Evolutionary conservation across 2,329 filamentous ascomycete species (phyloP).

Genomic region (Fusarium torulosum): DNA sequence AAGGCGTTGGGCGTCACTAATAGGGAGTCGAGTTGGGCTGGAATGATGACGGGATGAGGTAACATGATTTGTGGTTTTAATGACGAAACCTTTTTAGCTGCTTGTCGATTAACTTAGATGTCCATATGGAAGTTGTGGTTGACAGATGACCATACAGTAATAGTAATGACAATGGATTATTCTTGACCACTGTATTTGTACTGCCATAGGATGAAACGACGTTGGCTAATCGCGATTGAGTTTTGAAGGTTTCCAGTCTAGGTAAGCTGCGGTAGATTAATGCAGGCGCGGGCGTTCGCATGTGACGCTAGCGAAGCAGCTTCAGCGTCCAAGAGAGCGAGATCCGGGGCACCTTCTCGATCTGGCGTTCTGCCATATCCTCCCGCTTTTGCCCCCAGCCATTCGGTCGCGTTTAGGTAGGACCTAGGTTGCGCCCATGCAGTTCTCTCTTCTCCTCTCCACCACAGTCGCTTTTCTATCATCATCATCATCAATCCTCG

Average conservation of each 20-base stretch:
- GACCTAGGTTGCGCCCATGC: conserved; percentile 36
- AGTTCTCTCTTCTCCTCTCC: conserved; percentile 44
- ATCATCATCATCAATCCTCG: conserved; percentile 30
- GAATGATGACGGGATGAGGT: conserved; percentile 17
- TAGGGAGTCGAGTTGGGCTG: conserved; percentile 34
- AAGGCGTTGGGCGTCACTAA: conserved; percentile 44
- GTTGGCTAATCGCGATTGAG: neutral
- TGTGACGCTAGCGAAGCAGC: conserved; percentile 39
- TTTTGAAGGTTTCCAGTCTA: conserved; percentile 15
- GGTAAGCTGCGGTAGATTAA: conserved; percentile 19
- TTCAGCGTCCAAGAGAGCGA: conserved; percentile 24
- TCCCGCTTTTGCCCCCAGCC: conserved; percentile 47
- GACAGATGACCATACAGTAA: conserved; percentile 26
- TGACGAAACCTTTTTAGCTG: conserved; percentile 1
- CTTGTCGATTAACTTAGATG: conserved; percentile 11
- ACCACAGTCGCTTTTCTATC: conserved; percentile 33
- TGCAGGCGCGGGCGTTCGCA: conserved; percentile 42
- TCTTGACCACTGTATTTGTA: neutral
- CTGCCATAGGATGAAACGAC: neutral
- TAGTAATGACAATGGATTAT: conserved; percentile 25
- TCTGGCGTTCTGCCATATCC: conserved; percentile 48
- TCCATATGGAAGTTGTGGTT: conserved; percentile 4
- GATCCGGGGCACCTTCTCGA: conserved; percentile 42
- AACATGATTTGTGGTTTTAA: conserved; percentile 23
- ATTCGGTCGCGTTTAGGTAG: conserved; percentile 45